A percentile compares a stretch with the other conserved stretches of the same genome.
phyloP scores from a whole-genome alignment of 1,284 basidiomycete species.

The Moniliophthora roreri region DNA sequence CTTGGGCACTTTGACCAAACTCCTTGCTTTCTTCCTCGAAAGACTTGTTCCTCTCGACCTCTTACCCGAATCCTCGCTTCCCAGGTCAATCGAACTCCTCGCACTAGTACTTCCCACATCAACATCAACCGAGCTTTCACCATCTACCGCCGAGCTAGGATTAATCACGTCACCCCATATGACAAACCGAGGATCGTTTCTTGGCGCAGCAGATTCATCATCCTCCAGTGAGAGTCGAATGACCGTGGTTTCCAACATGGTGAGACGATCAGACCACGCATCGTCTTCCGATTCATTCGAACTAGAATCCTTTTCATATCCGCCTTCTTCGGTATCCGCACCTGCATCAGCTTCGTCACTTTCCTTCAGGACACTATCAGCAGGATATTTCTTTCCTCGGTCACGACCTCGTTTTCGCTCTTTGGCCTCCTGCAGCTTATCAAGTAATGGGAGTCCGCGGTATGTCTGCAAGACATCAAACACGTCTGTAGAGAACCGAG shows the following conservation, averaged over 20 bases:
- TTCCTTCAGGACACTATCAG: background rate
- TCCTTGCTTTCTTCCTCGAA: background rate
- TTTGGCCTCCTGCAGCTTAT: slow-evolving; percentile 21
- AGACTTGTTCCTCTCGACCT: background rate
- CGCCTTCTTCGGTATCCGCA: background rate
- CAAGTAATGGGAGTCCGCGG: slow-evolving; percentile 65
- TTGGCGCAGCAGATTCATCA: slow-evolving; percentile 66
- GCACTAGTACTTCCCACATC: slow-evolving; percentile 25
- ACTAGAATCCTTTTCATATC: slow-evolving; percentile 6
- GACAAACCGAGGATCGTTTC: slow-evolving; percentile 84
- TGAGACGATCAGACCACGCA: background rate
- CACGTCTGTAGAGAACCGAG: slow-evolving; percentile 68
- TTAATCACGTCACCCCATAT: slow-evolving; percentile 73
- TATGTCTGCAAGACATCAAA: slow-evolving; percentile 84
- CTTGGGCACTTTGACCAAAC: background rate
- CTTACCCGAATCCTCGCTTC: slow-evolving; percentile 18
- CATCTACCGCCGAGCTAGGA: slow-evolving; percentile 24
- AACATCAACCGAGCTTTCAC: slow-evolving; percentile 31
- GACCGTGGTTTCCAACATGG: background rate
- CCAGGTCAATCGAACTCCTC: slow-evolving; percentile 36
- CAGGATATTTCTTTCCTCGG: background rate
- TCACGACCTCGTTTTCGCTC: background rate
- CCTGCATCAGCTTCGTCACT: background rate
- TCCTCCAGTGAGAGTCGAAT: slow-evolving; percentile 62
- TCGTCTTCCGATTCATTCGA: slow-evolving; percentile 18